Conservation (phyloP, 2,329 filamentous ascomycete genomes). For the Paecilomyces dactylethromorphus region DNA sequence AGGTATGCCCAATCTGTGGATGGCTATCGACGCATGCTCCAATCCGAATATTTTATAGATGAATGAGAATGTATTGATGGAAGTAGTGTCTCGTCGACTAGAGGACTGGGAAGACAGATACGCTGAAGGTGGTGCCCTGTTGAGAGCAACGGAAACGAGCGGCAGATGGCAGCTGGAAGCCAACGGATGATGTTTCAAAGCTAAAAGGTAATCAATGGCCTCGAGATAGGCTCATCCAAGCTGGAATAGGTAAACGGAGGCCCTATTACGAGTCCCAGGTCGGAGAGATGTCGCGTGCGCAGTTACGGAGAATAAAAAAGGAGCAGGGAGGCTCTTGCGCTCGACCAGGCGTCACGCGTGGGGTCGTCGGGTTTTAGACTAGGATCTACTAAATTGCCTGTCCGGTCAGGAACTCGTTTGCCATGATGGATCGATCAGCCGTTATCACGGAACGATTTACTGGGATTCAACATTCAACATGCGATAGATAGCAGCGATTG, state of each 20-base stretch:
- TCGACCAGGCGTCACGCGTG: background rate
- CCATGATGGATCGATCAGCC: background rate
- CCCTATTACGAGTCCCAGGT: background rate
- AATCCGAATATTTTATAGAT: background rate
- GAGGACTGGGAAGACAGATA: background rate
- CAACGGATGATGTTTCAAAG: background rate
- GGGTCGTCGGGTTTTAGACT: background rate
- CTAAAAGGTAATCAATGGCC: background rate
- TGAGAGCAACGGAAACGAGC: background rate
- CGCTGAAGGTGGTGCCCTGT: background rate
- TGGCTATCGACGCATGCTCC: background rate
- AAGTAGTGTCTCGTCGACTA: background rate
- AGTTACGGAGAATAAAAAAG: constrained; percentile 1
- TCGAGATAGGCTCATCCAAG: background rate
- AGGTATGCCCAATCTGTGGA: background rate
- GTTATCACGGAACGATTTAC: background rate
- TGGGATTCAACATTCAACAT: background rate
- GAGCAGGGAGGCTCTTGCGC: background rate
- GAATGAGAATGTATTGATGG: background rate
- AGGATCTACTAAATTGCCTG: background rate
- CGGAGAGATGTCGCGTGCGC: constrained; percentile 2
- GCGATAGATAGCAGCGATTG: background rate
- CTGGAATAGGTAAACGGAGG: background rate
- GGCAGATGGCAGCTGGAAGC: background rate
- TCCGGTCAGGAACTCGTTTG: background rate